Evolutionary conservation across 495 filamentous ascomycete species (phyloP), one percentile per base, ranked within the genome.

Genomic region (Aspergillus coremiiformis): DNA sequence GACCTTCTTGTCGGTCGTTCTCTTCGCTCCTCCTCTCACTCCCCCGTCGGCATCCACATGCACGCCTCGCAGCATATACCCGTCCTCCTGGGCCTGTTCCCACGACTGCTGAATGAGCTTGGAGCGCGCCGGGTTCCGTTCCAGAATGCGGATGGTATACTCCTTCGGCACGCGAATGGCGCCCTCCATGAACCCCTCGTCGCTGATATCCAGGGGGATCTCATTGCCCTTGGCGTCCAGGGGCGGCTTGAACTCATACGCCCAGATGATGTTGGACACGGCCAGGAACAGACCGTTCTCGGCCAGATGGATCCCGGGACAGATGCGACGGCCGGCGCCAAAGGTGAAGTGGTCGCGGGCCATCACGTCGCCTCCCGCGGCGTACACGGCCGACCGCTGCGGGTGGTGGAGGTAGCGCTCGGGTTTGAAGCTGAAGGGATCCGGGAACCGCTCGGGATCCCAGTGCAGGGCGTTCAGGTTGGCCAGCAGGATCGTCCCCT

Each of bases 201-300:
- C n/a, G n/a, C n/a, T n/a, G n/a, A n/a, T n/a, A n/a, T n/a, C n/a
- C n/a, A n/a, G n/a, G n/a, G n/a, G n/a, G n/a, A n/a, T n/a, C n/a
- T n/a, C n/a, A n/a, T n/a, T n/a, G n/a, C n/a, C n/a, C n/a, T n/a
- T n/a, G n/a, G n/a, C n/a, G n/a, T n/a, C n/a, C n/a, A n/a, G n/a
- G n/a, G n/a, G n/a, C n/a, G n/a, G n/a, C 24, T 27, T 27, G 24
- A 27, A 27, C 8, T 27, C 24, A 44, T 61, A 64, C 4, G 55
- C 80, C 81, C 81, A 83, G 1, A 83, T 57, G 20, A 80, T 49
- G 9, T 76, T 70, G 14, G 77, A 70, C 19, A 84, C 73, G 0
- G 75, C 75, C 24, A 82, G 70, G 69, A 77, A 82, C 3, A 79
- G 69, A 5, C 73, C 76, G 20, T 80, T 76, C 48, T 85, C 79